Conservation (phyloP, 2,329 filamentous ascomycete genomes). For the Colletotrichum zoysiae region DNA sequence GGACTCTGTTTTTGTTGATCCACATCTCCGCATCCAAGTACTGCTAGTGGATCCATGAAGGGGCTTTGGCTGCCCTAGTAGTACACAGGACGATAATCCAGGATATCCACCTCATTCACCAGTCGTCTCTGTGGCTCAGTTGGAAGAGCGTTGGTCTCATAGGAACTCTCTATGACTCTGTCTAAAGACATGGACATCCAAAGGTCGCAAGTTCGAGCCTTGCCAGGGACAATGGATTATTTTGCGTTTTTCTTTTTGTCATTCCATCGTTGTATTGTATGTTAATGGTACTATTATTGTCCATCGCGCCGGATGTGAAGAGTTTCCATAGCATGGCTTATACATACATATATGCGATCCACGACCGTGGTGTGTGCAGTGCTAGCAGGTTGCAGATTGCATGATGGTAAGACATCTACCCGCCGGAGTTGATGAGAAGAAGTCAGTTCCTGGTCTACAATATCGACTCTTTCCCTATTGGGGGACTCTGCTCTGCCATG, state of each 20-base stretch:
- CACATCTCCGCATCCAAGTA: conserved; percentile 3
- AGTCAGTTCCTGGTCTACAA: neutral
- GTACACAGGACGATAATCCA: neutral
- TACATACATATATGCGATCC: too few relatives aligned
- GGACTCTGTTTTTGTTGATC: neutral
- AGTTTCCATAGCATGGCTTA: too few relatives aligned
- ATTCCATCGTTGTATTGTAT: neutral
- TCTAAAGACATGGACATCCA: conserved; percentile 14
- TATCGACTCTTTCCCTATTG: neutral
- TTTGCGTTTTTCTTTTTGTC: neutral
- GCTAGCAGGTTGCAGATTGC: neutral
- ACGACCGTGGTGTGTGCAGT: too few relatives aligned
- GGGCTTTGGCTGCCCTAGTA: neutral
- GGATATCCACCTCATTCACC: accelerated
- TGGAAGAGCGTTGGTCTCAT: conserved; percentile 36
- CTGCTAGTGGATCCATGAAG: neutral
- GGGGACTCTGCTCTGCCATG: too few relatives aligned
- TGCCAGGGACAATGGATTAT: neutral
- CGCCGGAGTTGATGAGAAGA: neutral
- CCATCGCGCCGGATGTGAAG: too few relatives aligned
- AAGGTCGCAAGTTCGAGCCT: conserved; percentile 38
- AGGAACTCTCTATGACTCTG: neutral
- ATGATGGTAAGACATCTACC: neutral
- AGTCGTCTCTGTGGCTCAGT: conserved; percentile 24
- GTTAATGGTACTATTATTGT: neutral